These are phyloP conservation scores for Cokeromyces recurvatus DNA, from an alignment of 371 early-diverging fungal species.

Conservation along the genomic window DNA sequence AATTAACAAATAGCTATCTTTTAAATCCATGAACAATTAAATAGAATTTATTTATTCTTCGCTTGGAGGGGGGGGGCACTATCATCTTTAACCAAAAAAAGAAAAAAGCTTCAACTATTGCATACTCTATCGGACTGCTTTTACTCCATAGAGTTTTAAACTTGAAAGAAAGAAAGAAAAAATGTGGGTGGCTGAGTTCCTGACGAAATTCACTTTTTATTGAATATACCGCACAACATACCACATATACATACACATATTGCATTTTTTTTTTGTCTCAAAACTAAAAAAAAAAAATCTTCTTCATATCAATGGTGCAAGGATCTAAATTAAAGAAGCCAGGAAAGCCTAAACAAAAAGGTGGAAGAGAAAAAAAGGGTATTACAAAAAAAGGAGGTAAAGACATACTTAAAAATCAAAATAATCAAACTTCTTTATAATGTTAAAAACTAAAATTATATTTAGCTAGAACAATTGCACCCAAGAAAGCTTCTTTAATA, in stretches of 20 bases:
- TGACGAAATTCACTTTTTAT: background rate
- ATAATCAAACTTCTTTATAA: background rate
- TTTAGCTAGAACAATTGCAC: constrained; percentile 52
- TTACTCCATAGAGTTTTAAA: too few relatives aligned
- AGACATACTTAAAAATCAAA: background rate
- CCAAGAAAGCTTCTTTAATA: constrained; percentile 52
- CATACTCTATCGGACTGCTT: too few relatives aligned
- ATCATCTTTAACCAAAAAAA: too few relatives aligned
- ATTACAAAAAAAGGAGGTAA: constrained; percentile 56
- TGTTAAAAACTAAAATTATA: background rate
- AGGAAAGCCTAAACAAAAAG: constrained; percentile 36
- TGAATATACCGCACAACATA: too few relatives aligned
- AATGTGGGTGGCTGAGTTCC: constrained; percentile 11
- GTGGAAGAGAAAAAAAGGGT: constrained; percentile 43
- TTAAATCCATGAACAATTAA: too few relatives aligned
- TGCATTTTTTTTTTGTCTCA: too few relatives aligned
- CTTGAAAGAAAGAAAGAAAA: too few relatives aligned
- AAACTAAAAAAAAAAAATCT: background rate
- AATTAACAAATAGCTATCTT: too few relatives aligned
- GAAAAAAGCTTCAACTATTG: too few relatives aligned
- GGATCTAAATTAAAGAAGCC: constrained; percentile 49
- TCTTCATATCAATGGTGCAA: constrained; percentile 54
- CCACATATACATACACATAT: too few relatives aligned
- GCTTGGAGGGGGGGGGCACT: too few relatives aligned
- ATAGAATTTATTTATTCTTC: too few relatives aligned